These are phyloP conservation scores for Nakazawaea anatomiae DNA, from an alignment of 805 yeast species.

Conservation along the genomic window DNA sequence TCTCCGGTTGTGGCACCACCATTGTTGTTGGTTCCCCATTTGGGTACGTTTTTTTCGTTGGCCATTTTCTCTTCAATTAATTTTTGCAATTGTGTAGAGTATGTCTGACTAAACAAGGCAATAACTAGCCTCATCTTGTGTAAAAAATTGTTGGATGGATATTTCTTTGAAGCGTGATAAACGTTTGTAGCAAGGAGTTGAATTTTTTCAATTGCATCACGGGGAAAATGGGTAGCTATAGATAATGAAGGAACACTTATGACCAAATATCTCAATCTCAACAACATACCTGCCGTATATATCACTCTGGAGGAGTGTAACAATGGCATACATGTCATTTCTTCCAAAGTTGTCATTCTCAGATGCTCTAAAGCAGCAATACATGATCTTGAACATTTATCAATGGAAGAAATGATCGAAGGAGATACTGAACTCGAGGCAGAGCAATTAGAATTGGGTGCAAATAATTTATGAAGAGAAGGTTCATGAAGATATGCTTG, in stretches of 20 bases:
- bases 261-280: conserved; percentile 51
- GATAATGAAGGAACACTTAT: conserved; percentile 42
- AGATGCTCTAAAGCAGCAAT: conserved; percentile 43
- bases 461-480: conserved; percentile 21
- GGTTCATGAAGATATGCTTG: conserved; percentile 67
- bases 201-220: conserved; percentile 28
- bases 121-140: conserved; percentile 50
- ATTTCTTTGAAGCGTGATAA: conserved; percentile 23
- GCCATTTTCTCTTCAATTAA: neutral
- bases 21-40: conserved; percentile 1
- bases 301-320: conserved; percentile 50
- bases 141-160: conserved; percentile 43
- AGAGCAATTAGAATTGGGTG: neutral
- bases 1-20: neutral
- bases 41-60: neutral
- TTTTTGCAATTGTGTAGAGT: conserved; percentile 43
- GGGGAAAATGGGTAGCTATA: conserved; percentile 42
- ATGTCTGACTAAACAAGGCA: conserved; percentile 56
- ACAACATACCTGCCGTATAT: conserved; percentile 60
- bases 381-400: conserved; percentile 50
- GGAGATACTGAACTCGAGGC: conserved; percentile 13
- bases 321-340: conserved; percentile 52
- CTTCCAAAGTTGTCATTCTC: conserved; percentile 34
- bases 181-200: conserved; percentile 19
- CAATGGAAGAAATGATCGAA: conserved; percentile 35